Base-by-base conservation (phyloP, 2,329 filamentous ascomycete species). In the Neurospora crassa region DNA sequence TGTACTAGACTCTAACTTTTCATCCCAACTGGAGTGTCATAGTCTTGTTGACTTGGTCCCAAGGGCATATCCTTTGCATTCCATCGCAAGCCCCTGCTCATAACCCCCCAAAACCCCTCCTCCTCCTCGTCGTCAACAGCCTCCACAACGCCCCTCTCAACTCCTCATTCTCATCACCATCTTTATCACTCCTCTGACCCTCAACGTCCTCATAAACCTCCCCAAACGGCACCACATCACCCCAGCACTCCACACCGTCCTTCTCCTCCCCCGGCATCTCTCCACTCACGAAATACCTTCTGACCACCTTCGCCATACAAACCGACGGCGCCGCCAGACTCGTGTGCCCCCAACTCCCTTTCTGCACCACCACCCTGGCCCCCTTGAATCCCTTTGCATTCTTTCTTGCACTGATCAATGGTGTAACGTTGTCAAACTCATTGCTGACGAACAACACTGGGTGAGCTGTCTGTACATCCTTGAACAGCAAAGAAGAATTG, bases 311-410 rank as follows among this genome's bases (percentile, higher is more conserved):
- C 1, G 81, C 80, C 3, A 83, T 84, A 74, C 84, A 86, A 0
- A 78, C 77, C 1, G 83, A 85, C 0, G 83, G 79, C 5, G 82
- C 80, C 0, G 84, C 79, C 5, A 84, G 76, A 16, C 81, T 82
- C 7, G 85, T 87, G 73, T 89, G 88, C 5, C 86, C 86, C 53
- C 84, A 87, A 0, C 83, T 83, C 67, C 86, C 83, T 34, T 16
- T 63, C 74, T 86, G 84, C 14, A 83, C 79, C 37, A 87, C 76
- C 6, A 87, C 78, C 0, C 81, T 80, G 0, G 84, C 85, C 16
- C 80, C 81, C 0, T 80, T 79, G 69, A 87, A 87, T 0, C 80
- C 79, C 2, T 77, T 78, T 18, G 78, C 82, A 78, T 84, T 83
- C 71, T 82, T 83, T n/a, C 79, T 72, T 5, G 82, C 78, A 76